Conservation (phyloP, 1,284 basidiomycete genomes). For the Grifola frondosa region DNA sequence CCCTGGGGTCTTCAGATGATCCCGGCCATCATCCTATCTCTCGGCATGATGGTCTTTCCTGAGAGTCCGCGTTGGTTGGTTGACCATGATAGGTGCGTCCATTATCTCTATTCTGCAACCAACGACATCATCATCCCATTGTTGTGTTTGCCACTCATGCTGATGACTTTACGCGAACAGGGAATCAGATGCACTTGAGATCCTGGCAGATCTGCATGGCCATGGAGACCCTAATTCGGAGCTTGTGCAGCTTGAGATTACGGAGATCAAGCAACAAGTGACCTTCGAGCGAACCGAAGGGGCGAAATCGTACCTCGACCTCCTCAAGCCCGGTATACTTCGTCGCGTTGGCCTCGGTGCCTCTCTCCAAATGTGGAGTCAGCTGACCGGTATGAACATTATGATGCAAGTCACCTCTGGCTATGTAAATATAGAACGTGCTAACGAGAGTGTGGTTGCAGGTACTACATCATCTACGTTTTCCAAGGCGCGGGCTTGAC, state of each 20-base stretch:
- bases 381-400: slow-evolving; percentile 47
- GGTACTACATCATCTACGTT: slow-evolving; percentile 77
- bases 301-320: slow-evolving; percentile 68
- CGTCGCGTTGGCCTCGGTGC: slow-evolving; percentile 44
- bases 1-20: slow-evolving; percentile 81
- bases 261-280: slow-evolving; percentile 78
- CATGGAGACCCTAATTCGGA: slow-evolving; percentile 61
- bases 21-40: slow-evolving; percentile 64
- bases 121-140: no score
- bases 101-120: neutral
- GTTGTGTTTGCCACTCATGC: slow-evolving; percentile 19
- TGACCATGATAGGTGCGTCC: slow-evolving; percentile 51
- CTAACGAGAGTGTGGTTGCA: slow-evolving; percentile 17
- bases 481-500: slow-evolving; percentile 76
- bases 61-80: slow-evolving; percentile 67
- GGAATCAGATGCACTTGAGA: slow-evolving; percentile 70
- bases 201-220: slow-evolving; percentile 81
- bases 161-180: no score
- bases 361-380: slow-evolving; percentile 48
- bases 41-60: slow-evolving; percentile 70
- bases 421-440: neutral
- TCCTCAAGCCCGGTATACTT: slow-evolving; percentile 50
- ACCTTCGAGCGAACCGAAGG: slow-evolving; percentile 68
- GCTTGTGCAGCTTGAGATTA: slow-evolving; percentile 75
- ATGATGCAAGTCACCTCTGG: slow-evolving; percentile 58